These are phyloP conservation scores for Sherardia arvensis DNA, from an alignment of 257 asterid species.

Conservation along the genomic window DNA sequence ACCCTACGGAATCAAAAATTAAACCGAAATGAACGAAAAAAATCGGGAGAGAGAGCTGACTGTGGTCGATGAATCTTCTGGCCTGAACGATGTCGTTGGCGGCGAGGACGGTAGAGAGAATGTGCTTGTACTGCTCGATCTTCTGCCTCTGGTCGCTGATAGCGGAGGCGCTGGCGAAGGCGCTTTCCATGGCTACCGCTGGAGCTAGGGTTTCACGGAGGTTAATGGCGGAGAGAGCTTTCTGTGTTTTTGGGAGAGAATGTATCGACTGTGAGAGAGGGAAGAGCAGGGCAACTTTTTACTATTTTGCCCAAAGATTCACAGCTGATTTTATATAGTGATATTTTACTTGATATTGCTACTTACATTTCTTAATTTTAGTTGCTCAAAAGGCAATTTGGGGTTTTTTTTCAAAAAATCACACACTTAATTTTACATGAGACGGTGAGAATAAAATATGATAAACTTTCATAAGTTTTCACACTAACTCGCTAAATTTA, in stretches of 20 bases:
- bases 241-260: background rate
- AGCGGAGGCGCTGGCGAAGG: slow-evolving; percentile 87
- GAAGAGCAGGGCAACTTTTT: background rate
- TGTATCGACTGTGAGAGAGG: background rate
- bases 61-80: slow-evolving; percentile 78
- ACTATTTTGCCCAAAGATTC: background rate
- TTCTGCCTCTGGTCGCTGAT: slow-evolving; percentile 90
- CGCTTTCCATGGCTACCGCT: slow-evolving; percentile 50
- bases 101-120: slow-evolving; percentile 71
- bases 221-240: background rate
- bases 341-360: too few relatives aligned
- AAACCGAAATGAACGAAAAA: background rate
- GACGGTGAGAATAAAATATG: too few relatives aligned
- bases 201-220: slow-evolving; percentile 13
- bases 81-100: slow-evolving; percentile 66
- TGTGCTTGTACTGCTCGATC: slow-evolving; percentile 88
- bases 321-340: background rate
- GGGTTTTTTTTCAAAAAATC: too few relatives aligned
- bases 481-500: too few relatives aligned
- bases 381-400: too few relatives aligned
- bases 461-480: too few relatives aligned
- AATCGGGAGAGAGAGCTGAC: slow-evolving; percentile 20
- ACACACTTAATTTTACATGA: too few relatives aligned
- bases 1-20: slow-evolving; percentile 5
- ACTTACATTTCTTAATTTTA: too few relatives aligned